Evolutionary conservation across 1,284 basidiomycete genomes (phyloP).

Genomic region (Ceratobasidium sp.): DNA sequence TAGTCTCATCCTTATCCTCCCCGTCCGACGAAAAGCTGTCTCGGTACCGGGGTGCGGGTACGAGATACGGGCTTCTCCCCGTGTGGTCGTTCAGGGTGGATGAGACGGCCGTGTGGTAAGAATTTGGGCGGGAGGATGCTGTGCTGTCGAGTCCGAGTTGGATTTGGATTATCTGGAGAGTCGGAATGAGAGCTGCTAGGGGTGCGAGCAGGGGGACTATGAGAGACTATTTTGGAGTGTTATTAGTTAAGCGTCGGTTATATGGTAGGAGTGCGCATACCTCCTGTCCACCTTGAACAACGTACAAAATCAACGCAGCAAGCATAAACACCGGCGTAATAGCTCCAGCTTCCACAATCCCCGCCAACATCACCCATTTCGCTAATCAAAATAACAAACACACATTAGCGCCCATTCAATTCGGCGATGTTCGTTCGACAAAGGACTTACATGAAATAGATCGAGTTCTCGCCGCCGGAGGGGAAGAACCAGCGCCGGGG

Average conservation of each 20-base stretch:
- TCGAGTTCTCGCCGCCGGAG: neutral
- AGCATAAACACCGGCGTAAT: conserved; percentile 32
- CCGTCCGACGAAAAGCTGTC: conserved; percentile 32
- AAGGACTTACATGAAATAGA: neutral
- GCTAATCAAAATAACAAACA: too few relatives aligned
- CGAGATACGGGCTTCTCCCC: conserved; percentile 34
- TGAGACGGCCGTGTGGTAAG: neutral
- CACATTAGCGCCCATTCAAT: too few relatives aligned
- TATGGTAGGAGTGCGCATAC: neutral
- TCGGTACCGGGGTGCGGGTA: conserved; percentile 30
- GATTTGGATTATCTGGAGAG: conserved; percentile 40
- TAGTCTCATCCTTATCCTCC: conserved; percentile 3
- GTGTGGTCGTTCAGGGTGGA: neutral
- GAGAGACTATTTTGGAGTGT: too few relatives aligned
- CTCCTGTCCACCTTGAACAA: conserved; percentile 40
- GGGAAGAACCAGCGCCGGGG: neutral
- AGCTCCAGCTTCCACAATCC: conserved; percentile 27
- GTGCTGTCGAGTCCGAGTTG: conserved; percentile 39
- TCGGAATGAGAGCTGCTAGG: conserved; percentile 32
- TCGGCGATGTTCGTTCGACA: too few relatives aligned
- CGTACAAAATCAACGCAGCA: conserved; percentile 35
- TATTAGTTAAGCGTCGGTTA: neutral
- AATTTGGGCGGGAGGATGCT: neutral
- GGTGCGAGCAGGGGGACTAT: conserved; percentile 30
- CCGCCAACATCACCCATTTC: conserved; percentile 24